Conservation (phyloP, 2,329 filamentous ascomycete species). For the Alternaria burnsii region DNA sequence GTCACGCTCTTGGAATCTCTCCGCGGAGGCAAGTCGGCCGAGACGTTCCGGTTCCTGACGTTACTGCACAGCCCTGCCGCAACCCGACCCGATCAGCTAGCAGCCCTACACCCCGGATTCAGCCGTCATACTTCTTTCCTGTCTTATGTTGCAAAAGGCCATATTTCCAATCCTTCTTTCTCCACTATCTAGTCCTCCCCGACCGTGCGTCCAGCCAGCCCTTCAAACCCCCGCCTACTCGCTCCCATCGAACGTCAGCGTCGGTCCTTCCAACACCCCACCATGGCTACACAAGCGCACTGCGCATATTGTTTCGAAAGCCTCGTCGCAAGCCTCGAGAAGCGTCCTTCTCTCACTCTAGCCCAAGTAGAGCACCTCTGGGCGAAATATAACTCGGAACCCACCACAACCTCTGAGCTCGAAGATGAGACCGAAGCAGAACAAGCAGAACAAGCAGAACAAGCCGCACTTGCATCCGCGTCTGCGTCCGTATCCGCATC, state of each 20-base stretch:
- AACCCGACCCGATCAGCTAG: conserved; percentile 16
- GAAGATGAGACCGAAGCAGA: conserved; percentile 12
- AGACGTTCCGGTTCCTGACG: conserved; percentile 15
- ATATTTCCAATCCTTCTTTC: background rate
- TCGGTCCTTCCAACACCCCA: conserved; percentile 11
- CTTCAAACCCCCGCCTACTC: background rate
- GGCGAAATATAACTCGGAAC: conserved; percentile 59
- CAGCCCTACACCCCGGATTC: conserved; percentile 16
- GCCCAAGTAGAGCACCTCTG: conserved; percentile 75
- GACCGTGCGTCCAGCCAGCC: conserved; percentile 1
- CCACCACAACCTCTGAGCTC: conserved; percentile 22
- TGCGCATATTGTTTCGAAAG: conserved; percentile 94
- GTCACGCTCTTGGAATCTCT: conserved; percentile 41
- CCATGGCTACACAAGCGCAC: conserved; percentile 85
- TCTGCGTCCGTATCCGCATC: conserved; percentile 2
- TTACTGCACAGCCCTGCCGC: conserved; percentile 16
- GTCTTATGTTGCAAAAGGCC: background rate
- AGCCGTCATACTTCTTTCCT: conserved; percentile 15
- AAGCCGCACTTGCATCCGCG: conserved; percentile 10
- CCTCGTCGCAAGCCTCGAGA: conserved; percentile 77
- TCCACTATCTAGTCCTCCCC: background rate
- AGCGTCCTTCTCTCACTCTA: conserved; percentile 72
- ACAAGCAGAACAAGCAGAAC: conserved; percentile 9
- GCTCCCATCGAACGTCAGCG: background rate
- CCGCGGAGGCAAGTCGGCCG: conserved; percentile 25